A percentile compares a stretch with the other conserved stretches of the same genome.
phyloP scores from a whole-genome alignment of 345 rosid species.

The Garcia nutans region DNA sequence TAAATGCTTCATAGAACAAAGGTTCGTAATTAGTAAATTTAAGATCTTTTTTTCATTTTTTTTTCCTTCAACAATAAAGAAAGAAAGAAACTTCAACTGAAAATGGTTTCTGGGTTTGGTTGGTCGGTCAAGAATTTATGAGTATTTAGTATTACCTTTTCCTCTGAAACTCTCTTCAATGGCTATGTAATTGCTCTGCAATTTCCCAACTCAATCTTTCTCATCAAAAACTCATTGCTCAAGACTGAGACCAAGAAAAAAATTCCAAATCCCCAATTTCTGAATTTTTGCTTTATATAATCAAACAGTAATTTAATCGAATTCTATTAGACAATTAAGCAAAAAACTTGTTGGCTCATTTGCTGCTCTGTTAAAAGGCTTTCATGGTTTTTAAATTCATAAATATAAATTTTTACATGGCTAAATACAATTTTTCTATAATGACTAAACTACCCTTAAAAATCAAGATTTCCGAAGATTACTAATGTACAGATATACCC shows the following conservation, averaged over 20 bases:
- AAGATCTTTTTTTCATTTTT: neutral
- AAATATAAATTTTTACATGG: neutral
- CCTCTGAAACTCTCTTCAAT: conserved; percentile 24
- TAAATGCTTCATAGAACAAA: conserved; percentile 37
- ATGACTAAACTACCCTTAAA: conserved; percentile 22
- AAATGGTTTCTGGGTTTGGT: neutral
- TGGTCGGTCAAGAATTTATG: conserved; percentile 24
- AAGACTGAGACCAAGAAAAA: neutral
- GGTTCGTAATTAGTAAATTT: conserved; percentile 14
- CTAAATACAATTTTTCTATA: neutral
- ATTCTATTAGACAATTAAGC: neutral
- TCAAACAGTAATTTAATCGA: neutral
- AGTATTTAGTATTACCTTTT: conserved; percentile 1
- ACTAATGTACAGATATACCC: conserved; percentile 18
- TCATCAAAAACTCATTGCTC: neutral
- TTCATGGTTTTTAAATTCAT: neutral
- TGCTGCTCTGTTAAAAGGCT: neutral
- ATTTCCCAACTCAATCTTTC: conserved; percentile 13
- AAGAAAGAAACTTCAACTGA: neutral
- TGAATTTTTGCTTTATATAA: neutral
- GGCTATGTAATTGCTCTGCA: conserved; percentile 21
- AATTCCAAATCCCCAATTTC: neutral
- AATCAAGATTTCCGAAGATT: too few species aligned
- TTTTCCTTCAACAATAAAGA: neutral
- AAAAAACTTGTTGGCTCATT: too few species aligned